phyloP scores from a whole-genome alignment of 2,329 filamentous ascomycete genomes.

The Trichoderma arundinaceum region DNA sequence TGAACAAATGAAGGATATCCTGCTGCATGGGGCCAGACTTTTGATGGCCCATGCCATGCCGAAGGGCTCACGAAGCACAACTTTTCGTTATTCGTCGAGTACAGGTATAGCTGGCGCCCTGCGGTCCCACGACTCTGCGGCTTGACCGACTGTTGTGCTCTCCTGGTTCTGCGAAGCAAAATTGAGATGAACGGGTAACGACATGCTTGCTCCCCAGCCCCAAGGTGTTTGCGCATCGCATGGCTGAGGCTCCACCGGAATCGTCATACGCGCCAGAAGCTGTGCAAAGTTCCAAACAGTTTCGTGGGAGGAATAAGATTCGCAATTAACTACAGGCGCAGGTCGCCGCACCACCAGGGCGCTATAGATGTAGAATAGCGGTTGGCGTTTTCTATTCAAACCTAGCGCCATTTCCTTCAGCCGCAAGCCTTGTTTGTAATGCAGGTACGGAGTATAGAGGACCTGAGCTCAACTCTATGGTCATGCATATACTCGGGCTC shows the following conservation, averaged over 20 bases:
- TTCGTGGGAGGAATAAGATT: constrained; percentile 13
- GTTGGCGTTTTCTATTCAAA: constrained; percentile 6
- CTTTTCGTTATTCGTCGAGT: constrained; percentile 19
- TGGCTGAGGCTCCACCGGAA: constrained; percentile 27
- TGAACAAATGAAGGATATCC: neutral
- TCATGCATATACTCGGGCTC: constrained; percentile 4
- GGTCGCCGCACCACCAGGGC: constrained; percentile 15
- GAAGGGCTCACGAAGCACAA: neutral
- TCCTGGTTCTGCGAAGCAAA: constrained; percentile 16
- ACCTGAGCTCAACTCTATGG: constrained; percentile 2
- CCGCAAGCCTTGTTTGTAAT: constrained; percentile 25
- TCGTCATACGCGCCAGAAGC: constrained; percentile 29
- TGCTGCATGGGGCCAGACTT: neutral
- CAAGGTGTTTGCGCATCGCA: constrained; percentile 11
- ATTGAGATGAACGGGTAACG: constrained; percentile 29
- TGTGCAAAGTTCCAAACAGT: constrained; percentile 11
- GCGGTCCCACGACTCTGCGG: constrained; percentile 23
- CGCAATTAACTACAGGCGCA: constrained; percentile 26
- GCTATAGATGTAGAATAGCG: constrained; percentile 17
- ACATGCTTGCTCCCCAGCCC: constrained; percentile 15
- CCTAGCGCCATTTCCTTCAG: constrained; percentile 21
- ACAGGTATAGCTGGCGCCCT: neutral
- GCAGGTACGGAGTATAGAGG: neutral
- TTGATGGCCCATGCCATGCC: neutral
- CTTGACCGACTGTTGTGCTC: constrained; percentile 25